Conservation (phyloP, 129 eudicot genomes). For the Flaveria sonorensis region DNA sequence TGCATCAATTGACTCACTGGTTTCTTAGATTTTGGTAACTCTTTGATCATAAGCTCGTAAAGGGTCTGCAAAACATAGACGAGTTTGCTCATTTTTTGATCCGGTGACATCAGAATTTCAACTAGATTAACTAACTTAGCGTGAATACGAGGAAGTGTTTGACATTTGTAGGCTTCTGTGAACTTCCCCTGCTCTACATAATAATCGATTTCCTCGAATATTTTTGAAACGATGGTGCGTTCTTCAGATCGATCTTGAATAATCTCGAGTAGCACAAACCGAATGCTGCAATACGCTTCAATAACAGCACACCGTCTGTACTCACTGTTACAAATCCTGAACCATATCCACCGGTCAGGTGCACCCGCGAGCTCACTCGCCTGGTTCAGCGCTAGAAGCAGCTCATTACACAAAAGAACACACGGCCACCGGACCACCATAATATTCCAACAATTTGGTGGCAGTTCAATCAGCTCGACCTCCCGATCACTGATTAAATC, state of each 20-base stretch:
- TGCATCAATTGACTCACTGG: conserved; percentile 45
- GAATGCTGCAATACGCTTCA: conserved; percentile 79
- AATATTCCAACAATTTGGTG: conserved; percentile 82
- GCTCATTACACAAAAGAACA: conserved; percentile 77
- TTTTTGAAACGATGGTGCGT: conserved; percentile 53
- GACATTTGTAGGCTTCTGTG: conserved; percentile 49
- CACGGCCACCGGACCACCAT: conserved; percentile 97
- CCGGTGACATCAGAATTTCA: conserved; percentile 49
- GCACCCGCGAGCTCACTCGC: conserved; percentile 61
- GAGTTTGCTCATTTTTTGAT: conserved; percentile 45
- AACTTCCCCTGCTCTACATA: conserved; percentile 52
- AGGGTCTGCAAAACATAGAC: conserved; percentile 67
- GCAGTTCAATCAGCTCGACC: conserved; percentile 73
- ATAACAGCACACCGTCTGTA: conserved; percentile 87
- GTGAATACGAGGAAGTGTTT: conserved; percentile 54
- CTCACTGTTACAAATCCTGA: conserved; percentile 73
- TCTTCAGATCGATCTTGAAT: conserved; percentile 66
- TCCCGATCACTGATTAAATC: conserved; percentile 77
- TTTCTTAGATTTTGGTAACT: conserved; percentile 59
- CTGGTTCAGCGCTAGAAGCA: conserved; percentile 70
- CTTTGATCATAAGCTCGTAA: conserved; percentile 70
- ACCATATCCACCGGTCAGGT: conserved; percentile 78
- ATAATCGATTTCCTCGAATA: conserved; percentile 60
- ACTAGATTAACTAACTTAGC: conserved; percentile 50
- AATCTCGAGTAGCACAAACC: conserved; percentile 59